Percentiles rank a stretch among this genome's conserved stretches.
Conservation (phyloP, 2,329 filamentous ascomycete genomes). For the Diaporthe sp. region DNA sequence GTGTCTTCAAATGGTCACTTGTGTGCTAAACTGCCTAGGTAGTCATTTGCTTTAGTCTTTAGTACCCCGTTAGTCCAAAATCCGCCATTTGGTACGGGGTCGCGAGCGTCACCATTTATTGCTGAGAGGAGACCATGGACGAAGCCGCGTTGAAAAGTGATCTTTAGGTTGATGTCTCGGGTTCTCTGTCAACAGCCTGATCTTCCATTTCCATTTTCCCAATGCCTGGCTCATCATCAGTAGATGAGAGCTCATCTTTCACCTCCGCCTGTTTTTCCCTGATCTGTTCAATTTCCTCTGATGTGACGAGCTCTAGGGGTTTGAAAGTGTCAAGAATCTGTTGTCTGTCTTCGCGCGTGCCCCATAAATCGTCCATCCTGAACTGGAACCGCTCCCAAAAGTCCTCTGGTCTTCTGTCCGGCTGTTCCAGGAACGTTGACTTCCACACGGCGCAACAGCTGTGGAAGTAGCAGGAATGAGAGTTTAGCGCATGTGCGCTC, state of each 20-base stretch:
- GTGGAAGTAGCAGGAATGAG: constrained; percentile 18
- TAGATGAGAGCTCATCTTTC: background rate
- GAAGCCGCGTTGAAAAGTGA: too few relatives aligned
- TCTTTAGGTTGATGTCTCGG: background rate
- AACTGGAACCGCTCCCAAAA: constrained; percentile 4
- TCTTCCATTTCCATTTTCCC: accelerated
- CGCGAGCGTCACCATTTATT: background rate
- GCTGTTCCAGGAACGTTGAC: constrained; percentile 23
- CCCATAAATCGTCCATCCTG: background rate
- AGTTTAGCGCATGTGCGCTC: background rate
- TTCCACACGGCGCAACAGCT: constrained; percentile 35
- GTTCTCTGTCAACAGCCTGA: too few relatives aligned
- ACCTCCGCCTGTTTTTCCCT: too few relatives aligned
- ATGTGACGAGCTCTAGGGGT: background rate
- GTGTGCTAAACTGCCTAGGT: background rate
- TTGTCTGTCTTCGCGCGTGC: background rate
- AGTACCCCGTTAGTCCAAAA: background rate
- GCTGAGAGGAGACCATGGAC: background rate
- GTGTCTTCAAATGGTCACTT: background rate
- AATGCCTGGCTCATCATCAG: too few relatives aligned
- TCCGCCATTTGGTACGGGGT: background rate
- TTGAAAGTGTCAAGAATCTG: background rate
- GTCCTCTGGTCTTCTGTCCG: background rate
- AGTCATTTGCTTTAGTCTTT: background rate
- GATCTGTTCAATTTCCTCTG: background rate